A percentile compares a stretch with the other conserved stretches of the same genome.
Conservation (phyloP, 768 basidiomycete genomes). For the Pholiota conissans region DNA sequence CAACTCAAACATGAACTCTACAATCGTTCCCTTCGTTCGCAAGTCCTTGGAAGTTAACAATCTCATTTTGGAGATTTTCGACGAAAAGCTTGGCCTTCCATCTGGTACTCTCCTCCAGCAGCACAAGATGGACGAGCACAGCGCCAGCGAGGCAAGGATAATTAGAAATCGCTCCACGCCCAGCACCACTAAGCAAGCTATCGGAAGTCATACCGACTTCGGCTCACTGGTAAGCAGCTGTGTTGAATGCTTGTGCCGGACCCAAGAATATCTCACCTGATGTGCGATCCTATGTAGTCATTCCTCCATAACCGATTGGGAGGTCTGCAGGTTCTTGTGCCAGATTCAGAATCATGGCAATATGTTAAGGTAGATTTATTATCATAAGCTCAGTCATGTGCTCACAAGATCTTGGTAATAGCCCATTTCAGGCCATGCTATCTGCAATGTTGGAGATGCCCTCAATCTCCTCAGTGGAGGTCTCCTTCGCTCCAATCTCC, state of each 20-base stretch:
- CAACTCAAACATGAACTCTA: conserved; percentile 46
- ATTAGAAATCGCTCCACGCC: conserved; percentile 48
- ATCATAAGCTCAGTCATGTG: neutral
- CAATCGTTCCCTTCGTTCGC: conserved; percentile 54
- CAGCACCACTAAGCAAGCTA: conserved; percentile 35
- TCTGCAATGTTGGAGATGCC: conserved; percentile 66
- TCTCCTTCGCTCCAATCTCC: conserved; percentile 62
- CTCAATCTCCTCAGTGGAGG: conserved; percentile 63
- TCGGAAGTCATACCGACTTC: conserved; percentile 76
- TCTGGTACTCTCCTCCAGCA: conserved; percentile 41
- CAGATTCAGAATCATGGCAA: conserved; percentile 62
- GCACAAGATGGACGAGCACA: conserved; percentile 46
- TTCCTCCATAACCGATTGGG: conserved; percentile 72
- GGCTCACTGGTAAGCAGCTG: conserved; percentile 56
- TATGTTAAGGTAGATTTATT: conserved; percentile 53
- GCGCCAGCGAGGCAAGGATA: conserved; percentile 58
- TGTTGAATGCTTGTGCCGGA: conserved; percentile 24
- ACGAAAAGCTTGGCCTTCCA: conserved; percentile 54
- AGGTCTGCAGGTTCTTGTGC: conserved; percentile 67
- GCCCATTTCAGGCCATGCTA: conserved; percentile 56
- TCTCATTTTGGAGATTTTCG: conserved; percentile 54
- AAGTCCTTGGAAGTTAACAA: conserved; percentile 59
- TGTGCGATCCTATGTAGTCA: conserved; percentile 45
- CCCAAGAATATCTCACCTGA: conserved; percentile 22
- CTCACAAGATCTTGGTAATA: conserved; percentile 7